Evolutionary conservation across 2,329 filamentous ascomycete genomes (phyloP).

Genomic region (Raffaelea ambrosiae): DNA sequence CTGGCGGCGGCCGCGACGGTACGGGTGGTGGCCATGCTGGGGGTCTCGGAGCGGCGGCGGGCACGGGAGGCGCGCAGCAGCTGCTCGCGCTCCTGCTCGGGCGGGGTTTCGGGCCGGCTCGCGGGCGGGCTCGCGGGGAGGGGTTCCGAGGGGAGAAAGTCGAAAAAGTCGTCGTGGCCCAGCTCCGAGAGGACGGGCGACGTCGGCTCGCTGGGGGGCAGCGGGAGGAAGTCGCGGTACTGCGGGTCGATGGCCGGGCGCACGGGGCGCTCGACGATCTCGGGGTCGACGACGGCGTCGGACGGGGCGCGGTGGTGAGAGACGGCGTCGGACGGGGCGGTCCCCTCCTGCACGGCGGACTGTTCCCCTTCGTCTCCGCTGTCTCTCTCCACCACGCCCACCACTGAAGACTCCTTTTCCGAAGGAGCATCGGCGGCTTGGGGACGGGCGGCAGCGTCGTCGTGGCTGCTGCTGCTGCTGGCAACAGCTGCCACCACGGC

Average conservation of each 20-base stretch:
- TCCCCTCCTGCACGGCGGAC: background rate
- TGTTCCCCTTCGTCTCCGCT: background rate
- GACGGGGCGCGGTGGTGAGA: constrained; percentile 7
- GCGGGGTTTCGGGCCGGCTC: constrained; percentile 50
- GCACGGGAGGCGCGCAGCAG: constrained; percentile 23
- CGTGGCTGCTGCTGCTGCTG: background rate
- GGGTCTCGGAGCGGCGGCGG: constrained; percentile 38
- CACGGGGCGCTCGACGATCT: constrained; percentile 48
- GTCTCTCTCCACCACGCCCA: background rate
- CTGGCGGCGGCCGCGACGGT: constrained; percentile 26
- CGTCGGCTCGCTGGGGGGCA: constrained; percentile 51
- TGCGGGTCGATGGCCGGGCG: constrained; percentile 59
- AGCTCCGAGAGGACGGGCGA: constrained; percentile 32
- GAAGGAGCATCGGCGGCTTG: constrained; percentile 40
- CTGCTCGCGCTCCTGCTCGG: constrained; percentile 32
- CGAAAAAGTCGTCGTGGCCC: constrained; percentile 16
- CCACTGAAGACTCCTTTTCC: too few species aligned
- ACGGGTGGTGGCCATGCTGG: constrained; percentile 33
- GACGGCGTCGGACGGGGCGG: background rate
- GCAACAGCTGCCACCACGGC: too few species aligned
- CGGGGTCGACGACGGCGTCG: constrained; percentile 41
- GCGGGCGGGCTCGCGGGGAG: constrained; percentile 47
- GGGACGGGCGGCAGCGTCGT: constrained; percentile 29
- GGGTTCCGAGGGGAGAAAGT: constrained; percentile 16
- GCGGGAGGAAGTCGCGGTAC: constrained; percentile 55